Percentiles rank a stretch among this genome's conserved stretches.
Conservation (phyloP, 495 filamentous ascomycete genomes). For the Tuber aestivum region DNA sequence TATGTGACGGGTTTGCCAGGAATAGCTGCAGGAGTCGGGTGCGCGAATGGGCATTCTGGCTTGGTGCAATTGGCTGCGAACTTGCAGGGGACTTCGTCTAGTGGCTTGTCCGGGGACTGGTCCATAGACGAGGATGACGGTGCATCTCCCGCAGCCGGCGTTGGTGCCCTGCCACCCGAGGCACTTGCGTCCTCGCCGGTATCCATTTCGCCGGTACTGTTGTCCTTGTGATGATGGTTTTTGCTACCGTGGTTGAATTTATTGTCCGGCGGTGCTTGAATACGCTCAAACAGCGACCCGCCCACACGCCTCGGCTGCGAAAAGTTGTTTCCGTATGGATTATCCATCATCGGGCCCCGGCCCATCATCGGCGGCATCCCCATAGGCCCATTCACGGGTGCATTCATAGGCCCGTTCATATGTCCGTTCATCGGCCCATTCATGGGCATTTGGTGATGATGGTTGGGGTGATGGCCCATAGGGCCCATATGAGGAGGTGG, state of each 20-base stretch:
- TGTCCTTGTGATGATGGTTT: slow-evolving; percentile 8
- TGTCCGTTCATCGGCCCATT: slow-evolving; percentile 29
- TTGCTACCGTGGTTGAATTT: slow-evolving; percentile 4
- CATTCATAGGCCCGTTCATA: slow-evolving; percentile 30
- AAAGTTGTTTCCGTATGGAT: slow-evolving; percentile 39
- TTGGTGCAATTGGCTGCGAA: slow-evolving; percentile 85
- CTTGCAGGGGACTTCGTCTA: slow-evolving; percentile 64
- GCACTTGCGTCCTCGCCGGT: slow-evolving; percentile 22
- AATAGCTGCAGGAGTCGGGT: slow-evolving; percentile 87
- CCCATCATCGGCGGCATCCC: slow-evolving; percentile 31
- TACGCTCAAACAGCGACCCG: slow-evolving; percentile 71
- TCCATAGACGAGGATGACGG: slow-evolving; percentile 22
- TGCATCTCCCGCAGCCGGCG: slow-evolving; percentile 8
- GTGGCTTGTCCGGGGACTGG: slow-evolving; percentile 31
- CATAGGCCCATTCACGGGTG: slow-evolving; percentile 18
- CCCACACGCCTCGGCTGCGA: slow-evolving; percentile 36
- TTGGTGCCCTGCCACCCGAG: neutral
- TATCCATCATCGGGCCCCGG: slow-evolving; percentile 39
- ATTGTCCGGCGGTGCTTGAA: slow-evolving; percentile 48
- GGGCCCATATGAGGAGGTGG: slow-evolving; percentile 29
- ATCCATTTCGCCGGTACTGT: slow-evolving; percentile 21
- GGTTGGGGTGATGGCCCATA: slow-evolving; percentile 16
- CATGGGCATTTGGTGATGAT: slow-evolving; percentile 26
- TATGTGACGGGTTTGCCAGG: slow-evolving; percentile 70
- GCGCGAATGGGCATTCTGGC: slow-evolving; percentile 82